phyloP scores from a whole-genome alignment of 1,284 basidiomycete species.

The Fomitiporia mediterranea region DNA sequence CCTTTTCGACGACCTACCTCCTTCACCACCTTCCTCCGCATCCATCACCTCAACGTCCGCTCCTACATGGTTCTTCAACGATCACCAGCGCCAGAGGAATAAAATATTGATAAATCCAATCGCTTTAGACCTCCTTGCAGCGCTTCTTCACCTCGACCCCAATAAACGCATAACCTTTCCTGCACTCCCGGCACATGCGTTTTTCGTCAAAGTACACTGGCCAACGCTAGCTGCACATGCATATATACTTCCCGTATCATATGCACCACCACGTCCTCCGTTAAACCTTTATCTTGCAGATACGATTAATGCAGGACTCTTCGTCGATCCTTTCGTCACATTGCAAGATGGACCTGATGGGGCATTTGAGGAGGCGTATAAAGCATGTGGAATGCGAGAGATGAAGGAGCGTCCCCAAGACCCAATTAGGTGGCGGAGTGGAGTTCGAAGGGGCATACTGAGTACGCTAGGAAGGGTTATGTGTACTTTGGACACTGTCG shows the following conservation, averaged over 20 bases:
- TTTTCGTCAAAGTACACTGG: constrained; percentile 8
- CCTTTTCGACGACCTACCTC: constrained; percentile 39
- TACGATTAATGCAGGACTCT: not conserved
- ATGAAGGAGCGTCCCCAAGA: not conserved
- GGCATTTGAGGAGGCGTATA: not conserved
- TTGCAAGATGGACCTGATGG: not conserved
- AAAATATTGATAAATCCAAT: not conserved
- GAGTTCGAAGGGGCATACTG: not conserved
- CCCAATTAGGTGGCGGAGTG: not conserved
- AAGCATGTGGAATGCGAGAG: not conserved
- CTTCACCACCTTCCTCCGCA: not conserved
- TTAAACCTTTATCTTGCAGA: not conserved
- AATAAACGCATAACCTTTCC: constrained; percentile 6
- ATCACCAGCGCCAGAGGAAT: not conserved
- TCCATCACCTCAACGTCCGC: not conserved
- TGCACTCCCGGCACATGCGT: not conserved
- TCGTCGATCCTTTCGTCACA: not conserved
- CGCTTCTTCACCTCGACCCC: constrained; percentile 2
- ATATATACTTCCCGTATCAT: not conserved
- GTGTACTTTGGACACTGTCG: not conserved
- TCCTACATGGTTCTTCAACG: not conserved
- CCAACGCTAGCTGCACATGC: not conserved
- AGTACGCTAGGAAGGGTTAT: not conserved
- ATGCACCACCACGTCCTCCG: not conserved
- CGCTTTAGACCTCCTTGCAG: not conserved